Evolutionary conservation across 2,329 filamentous ascomycete species (phyloP), one percentile per base, ranked within the genome.

Genomic region (Hypoxylon sp.): DNA sequence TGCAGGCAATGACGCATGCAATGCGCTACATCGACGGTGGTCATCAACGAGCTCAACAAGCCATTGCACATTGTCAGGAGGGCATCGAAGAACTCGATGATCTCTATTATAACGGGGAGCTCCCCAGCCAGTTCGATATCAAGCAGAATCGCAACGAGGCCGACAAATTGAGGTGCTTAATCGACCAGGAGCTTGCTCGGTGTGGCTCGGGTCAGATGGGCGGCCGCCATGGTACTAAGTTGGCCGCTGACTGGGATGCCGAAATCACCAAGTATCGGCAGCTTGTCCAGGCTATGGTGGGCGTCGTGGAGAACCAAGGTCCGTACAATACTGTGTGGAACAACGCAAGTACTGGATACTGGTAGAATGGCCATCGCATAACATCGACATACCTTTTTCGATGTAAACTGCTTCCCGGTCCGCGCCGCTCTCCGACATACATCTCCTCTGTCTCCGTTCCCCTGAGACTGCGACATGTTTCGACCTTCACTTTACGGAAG

Each of bases 171-270:
- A 4, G 6, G 2, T 28, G 59, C 0, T 23, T 21, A 3, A 46
- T 61, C 25, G 25, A n/a, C 9, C 49, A 56, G 36, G 41, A 61
- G 32, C 4, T 9, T 3, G 63, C 63, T 11, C 55, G 52, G 5
- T 43, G 49, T 10, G 64, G 61, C 32, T 3, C 17, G 5, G 58
- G 19, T 6, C 61, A 65, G 51, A 63, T 68, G 65, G 9, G 1
- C 1, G 64, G 52, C 13, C 11, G 2, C 5, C n/a, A 36, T 9
- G 61, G 59, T 6, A 21, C 49, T 2, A 34, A 0, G 0, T 13
- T 13, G 1, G 61, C 61, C 1, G 45, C 50, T 0, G 49, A 58
- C 11, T 68, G 68, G 68, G 50, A 63, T 21, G 2, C 11, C 0
- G 49, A 38, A 25, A 58, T 70, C 7, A 7, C 45, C 1, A 28